Evolutionary conservation across 208 protist genomes (phyloP).

Genomic region (Trypanosoma conorhini): DNA sequence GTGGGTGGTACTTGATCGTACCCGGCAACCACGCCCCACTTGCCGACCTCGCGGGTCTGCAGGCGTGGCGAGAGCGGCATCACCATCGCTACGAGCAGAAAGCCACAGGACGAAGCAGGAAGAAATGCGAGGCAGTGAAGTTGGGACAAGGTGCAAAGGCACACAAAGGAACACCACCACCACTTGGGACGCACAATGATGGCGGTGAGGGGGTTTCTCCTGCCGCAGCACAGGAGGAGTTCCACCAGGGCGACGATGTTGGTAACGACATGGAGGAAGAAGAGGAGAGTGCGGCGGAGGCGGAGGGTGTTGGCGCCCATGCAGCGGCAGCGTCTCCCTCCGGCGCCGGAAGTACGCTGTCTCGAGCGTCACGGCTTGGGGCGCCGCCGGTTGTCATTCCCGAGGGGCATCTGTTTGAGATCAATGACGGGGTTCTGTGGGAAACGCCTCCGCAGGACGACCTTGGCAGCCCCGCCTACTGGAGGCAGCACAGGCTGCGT

Average conservation of each 20-base stretch:
- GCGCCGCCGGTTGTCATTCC: conserved; percentile 41
- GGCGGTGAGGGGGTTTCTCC: neutral
- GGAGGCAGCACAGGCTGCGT: conserved; percentile 51
- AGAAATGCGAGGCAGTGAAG: neutral
- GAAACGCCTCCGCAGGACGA: conserved; percentile 67
- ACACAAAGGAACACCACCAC: neutral
- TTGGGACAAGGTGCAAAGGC: neutral
- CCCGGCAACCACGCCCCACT: conserved; percentile 49
- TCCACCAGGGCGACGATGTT: neutral
- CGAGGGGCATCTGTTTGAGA: conserved; percentile 80
- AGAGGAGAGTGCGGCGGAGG: conserved; percentile 16
- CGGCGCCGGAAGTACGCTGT: neutral
- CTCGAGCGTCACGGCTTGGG: neutral
- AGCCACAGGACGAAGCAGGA: conserved; percentile 7
- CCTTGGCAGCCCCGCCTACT: conserved; percentile 63
- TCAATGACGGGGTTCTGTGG: conserved; percentile 82
- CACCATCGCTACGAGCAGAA: conserved; percentile 44
- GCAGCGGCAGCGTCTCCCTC: neutral
- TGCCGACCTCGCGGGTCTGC: conserved; percentile 37
- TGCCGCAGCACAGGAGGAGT: neutral
- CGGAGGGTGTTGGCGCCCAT: neutral
- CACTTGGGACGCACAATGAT: neutral
- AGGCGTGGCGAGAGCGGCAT: conserved; percentile 46
- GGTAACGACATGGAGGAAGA: neutral
- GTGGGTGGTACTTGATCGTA: conserved; percentile 69